phyloP scores from a whole-genome alignment of 2,329 filamentous ascomycete genomes.

The Ascochyta clinopodiicola region DNA sequence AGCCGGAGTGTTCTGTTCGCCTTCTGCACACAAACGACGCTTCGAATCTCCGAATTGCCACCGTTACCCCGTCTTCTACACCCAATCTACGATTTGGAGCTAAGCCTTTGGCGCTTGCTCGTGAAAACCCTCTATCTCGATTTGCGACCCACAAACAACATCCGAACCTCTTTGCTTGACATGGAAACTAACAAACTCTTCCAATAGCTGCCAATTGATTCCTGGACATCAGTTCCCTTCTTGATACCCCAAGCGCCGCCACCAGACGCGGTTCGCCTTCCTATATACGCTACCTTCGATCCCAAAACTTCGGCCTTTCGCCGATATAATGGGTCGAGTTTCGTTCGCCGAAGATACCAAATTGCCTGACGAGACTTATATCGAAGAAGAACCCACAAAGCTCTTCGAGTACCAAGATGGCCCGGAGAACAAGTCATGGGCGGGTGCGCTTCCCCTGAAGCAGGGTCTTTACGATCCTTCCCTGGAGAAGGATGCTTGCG shows the following conservation, averaged over 20 bases:
- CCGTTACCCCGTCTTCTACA: slow-evolving; percentile 11
- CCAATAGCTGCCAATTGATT: slow-evolving; percentile 22
- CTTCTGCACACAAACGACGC: slow-evolving; percentile 18
- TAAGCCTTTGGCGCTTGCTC: slow-evolving; percentile 19
- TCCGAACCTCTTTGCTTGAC: background rate
- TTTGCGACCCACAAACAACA: slow-evolving; percentile 8
- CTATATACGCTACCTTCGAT: slow-evolving; percentile 31
- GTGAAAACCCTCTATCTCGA: slow-evolving; percentile 12
- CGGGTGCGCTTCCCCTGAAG: slow-evolving; percentile 92
- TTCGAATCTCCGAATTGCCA: slow-evolving; percentile 13
- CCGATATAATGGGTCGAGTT: slow-evolving; percentile 63
- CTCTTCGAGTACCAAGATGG: slow-evolving; percentile 84
- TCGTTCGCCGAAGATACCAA: slow-evolving; percentile 60
- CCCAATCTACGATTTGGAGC: slow-evolving; percentile 29
- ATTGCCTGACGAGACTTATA: slow-evolving; percentile 51
- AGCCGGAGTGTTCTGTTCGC: slow-evolving; percentile 21
- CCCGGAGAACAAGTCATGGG: slow-evolving; percentile 88
- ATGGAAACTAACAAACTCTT: slow-evolving; percentile 20
- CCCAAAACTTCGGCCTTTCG: slow-evolving; percentile 54
- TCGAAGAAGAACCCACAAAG: slow-evolving; percentile 66
- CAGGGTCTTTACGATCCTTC: slow-evolving; percentile 97
- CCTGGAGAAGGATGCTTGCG: slow-evolving; percentile 98
- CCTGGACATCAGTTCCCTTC: slow-evolving; percentile 35
- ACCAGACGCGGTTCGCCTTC: slow-evolving; percentile 27
- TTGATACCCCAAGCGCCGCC: slow-evolving; percentile 34